Base-by-base conservation (phyloP, 306 rosid species). In the Lablab purpureus region DNA sequence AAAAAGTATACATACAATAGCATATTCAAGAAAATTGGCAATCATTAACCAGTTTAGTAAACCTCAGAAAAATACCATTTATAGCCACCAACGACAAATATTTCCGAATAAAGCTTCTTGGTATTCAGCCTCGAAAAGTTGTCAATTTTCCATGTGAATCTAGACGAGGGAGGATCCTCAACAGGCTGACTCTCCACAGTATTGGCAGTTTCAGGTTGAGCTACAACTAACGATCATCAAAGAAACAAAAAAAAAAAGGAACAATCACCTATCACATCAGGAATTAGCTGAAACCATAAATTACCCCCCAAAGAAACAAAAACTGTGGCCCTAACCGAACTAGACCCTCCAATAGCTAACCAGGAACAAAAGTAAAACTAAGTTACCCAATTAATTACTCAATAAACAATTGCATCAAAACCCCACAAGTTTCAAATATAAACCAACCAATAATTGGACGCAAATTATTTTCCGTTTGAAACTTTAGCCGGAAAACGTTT, bases 111-210 rank as follows among this genome's bases (percentile, higher is more conserved):
- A 10, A 77, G 84, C 76, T 85, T 85, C 77, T 85, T 85, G 0
- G 81, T 62, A 68, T 78, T 85, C 79, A 78, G 54, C 84, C 86
- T 82, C 34, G 88, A 50, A 69, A 85, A 85, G 80, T 68, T 85
- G 25, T 85, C 88, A 45, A 85, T 85, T 74, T 79, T 85, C 88
- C 88, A 85, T 41, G 85, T 46, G 84, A 81, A 81, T 74, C 85
- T 81, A 22, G 83, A 66, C 15, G 84, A 75, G 0, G 88, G 85
- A 72, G 88, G 69, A 67, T 85, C 88, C 1, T 47, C 73, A 4
- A 81, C 83, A n/a, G 85, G 83, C 66, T 85, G 85, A 76, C 83
- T 85, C 81, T 85, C 88, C 80, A 81, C 83, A 6, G 85, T 4
- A 54, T 59, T 81, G 66, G 81, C 77, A 73, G 71, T 13, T 77